Percentiles rank a stretch among this genome's conserved stretches.
These are phyloP conservation scores for Corymbia calophylla DNA, from an alignment of 441 rosid species.

Conservation along the genomic window DNA sequence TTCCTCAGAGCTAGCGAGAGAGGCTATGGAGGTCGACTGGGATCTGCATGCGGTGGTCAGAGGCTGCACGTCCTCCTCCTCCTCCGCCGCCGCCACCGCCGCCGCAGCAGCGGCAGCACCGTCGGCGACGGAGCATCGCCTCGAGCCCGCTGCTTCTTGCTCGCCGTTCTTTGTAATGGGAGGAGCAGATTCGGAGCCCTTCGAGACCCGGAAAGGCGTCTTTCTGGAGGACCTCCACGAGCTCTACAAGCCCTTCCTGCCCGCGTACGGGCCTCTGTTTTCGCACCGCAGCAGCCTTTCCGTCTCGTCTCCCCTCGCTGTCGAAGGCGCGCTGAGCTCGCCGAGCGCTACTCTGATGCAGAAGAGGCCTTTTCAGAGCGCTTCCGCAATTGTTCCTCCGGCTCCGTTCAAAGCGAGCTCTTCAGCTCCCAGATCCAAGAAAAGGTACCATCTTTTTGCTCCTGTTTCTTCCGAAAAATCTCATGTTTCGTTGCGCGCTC, in stretches of 20 bases:
- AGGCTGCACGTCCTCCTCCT: not conserved
- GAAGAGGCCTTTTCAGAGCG: not conserved
- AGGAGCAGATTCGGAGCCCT: not conserved
- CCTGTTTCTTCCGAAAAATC: not conserved
- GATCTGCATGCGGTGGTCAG: conserved; percentile 4
- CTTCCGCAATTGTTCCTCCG: not conserved
- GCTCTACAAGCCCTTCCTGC: conserved; percentile 1
- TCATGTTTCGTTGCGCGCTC: not conserved
- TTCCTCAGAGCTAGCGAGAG: not conserved
- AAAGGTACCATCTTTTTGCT: not conserved
- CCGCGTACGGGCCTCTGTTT: not conserved
- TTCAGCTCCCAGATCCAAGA: not conserved
- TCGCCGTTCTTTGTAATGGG: not conserved
- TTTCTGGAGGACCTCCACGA: not conserved
- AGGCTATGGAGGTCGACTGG: not conserved
- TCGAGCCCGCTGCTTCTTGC: not conserved
- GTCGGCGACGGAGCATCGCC: not conserved
- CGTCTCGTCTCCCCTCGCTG: not conserved
- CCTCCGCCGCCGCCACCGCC: not conserved
- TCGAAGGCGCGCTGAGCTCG: not conserved
- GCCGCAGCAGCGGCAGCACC: not conserved
- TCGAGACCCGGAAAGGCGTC: not conserved
- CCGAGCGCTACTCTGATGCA: not conserved
- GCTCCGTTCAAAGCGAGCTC: not conserved
- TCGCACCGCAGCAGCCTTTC: not conserved